Base-by-base conservation (phyloP, 1,139 yeast species). In the Candida anutae region DNA sequence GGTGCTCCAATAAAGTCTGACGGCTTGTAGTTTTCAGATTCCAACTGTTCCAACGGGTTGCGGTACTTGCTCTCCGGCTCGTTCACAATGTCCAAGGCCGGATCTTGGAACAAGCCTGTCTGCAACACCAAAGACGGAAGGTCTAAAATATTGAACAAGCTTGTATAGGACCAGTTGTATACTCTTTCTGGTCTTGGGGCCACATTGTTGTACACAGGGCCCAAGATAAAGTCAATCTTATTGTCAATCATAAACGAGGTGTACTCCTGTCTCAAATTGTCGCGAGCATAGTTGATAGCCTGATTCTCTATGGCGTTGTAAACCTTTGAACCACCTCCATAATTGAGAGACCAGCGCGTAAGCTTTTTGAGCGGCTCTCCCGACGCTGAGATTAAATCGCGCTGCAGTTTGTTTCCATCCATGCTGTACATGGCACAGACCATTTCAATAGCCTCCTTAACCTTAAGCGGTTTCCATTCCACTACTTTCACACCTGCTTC, bases 141-240 rank as follows among this genome's bases (percentile, higher is more conserved):
- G 45, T 78, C 85, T 38, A 77, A 53, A 30, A 77, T 47, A 47
- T 77, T 78, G 64, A 75, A 80, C 39, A 79, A 65, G 1, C 83
- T 53, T 8, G 87, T 78, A 55, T 79, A 80, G 4, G 84, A 78
- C 90, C 93, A 80, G 53, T 78, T 77, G 46, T 69, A 71, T 8
- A 80, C 69, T 29, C 71, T 68, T 26, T 72, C 77, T 11, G 77
- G 74, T 28, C 66, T 69, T 13, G 88, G 85, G 5, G 93, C 87
- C 29, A 77, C 81, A 34, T 81, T 81, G 34, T 71, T 72, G 46
- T 77, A 77, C 5, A 75, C 65, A 26, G 94, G 93, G 28, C 78
- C 63, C 27, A 83, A 55, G 32, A 82, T 64, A 43, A 77, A 74
- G 45, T 82, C 93, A 27, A 81, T 69, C 25, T 72, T 69, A 39